Percentiles rank a stretch among this genome's conserved stretches.
Conservation (phyloP, 352 stramenopile genomes). For the Phytophthora niederhauseri region DNA sequence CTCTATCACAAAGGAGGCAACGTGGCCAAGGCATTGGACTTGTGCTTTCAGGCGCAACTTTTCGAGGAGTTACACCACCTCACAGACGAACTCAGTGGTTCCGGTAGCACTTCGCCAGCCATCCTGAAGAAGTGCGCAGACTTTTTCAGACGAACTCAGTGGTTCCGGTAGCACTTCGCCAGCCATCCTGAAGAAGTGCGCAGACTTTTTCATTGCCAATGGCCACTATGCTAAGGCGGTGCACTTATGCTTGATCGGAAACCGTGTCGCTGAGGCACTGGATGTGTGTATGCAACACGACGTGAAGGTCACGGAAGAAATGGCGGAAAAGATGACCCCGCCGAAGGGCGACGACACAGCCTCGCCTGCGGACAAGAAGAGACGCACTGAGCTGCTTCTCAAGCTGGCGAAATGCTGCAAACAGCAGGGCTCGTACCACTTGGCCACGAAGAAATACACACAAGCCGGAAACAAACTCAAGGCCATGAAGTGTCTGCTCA, state of each 20-base stretch:
- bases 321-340: conserved; percentile 93
- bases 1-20: conserved; percentile 95
- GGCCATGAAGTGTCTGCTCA: conserved; percentile 96
- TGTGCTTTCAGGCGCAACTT: conserved; percentile 93
- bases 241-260: conserved; percentile 83
- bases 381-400: conserved; percentile 83
- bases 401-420: conserved; percentile 94
- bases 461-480: conserved; percentile 92
- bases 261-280: conserved; percentile 78
- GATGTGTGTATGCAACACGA: conserved; percentile 92
- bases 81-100: conserved; percentile 78
- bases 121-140: conserved; percentile 92
- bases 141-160: conserved; percentile 93
- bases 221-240: conserved; percentile 93
- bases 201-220: conserved; percentile 94
- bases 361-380: conserved; percentile 54
- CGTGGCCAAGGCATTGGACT: conserved; percentile 89
- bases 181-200: conserved; percentile 90
- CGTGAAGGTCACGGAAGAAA: conserved; percentile 91
- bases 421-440: conserved; percentile 91
- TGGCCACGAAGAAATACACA: conserved; percentile 97
- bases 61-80: conserved; percentile 90
- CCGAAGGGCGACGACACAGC: conserved; percentile 72
- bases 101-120: conserved; percentile 66
- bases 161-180: conserved; percentile 63